Evolutionary conservation across 345 rosid genomes (phyloP).

Genomic region (Noccaea bulbosa): DNA sequence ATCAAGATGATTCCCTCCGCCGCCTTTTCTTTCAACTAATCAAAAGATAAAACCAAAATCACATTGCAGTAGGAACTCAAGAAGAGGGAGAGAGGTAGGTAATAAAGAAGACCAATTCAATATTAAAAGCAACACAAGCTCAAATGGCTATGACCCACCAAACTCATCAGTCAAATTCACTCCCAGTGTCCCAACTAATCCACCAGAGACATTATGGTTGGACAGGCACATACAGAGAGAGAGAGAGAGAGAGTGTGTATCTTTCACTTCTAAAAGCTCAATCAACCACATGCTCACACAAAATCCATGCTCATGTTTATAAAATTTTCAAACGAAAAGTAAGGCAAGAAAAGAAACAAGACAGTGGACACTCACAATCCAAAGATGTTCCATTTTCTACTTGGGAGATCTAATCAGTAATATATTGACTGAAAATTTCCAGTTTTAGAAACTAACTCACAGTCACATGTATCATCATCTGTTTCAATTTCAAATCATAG

Average conservation of each 20-base stretch:
- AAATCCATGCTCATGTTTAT: constrained; percentile 24
- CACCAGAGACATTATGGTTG: constrained; percentile 38
- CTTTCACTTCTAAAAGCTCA: constrained; percentile 19
- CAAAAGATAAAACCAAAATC: constrained; percentile 16
- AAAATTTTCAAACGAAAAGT: neutral
- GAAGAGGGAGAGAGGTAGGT: constrained; percentile 13
- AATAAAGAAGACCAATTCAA: constrained; percentile 31
- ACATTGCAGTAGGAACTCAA: constrained; percentile 16
- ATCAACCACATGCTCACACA: constrained; percentile 41
- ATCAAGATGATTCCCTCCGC: constrained; percentile 67
- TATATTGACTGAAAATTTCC: constrained; percentile 4
- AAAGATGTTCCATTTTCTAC: constrained; percentile 30
- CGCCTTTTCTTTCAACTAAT: constrained; percentile 60
- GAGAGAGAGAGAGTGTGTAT: constrained; percentile 11
- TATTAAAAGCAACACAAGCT: constrained; percentile 25
- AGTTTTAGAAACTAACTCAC: constrained; percentile 23
- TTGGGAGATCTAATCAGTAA: constrained; percentile 5
- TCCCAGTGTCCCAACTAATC: constrained; percentile 37
- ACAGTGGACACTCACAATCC: constrained; percentile 10
- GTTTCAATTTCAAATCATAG: neutral
- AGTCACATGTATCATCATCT: constrained; percentile 20
- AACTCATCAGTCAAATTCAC: constrained; percentile 40
- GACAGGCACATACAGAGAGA: constrained; percentile 1
- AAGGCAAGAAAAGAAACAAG: neutral
- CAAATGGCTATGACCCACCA: constrained; percentile 40